Evolutionary conservation across 148 eudicot genomes (phyloP), one percentile per base, ranked within the genome.

Genomic region (Chenopodium quinoa): DNA sequence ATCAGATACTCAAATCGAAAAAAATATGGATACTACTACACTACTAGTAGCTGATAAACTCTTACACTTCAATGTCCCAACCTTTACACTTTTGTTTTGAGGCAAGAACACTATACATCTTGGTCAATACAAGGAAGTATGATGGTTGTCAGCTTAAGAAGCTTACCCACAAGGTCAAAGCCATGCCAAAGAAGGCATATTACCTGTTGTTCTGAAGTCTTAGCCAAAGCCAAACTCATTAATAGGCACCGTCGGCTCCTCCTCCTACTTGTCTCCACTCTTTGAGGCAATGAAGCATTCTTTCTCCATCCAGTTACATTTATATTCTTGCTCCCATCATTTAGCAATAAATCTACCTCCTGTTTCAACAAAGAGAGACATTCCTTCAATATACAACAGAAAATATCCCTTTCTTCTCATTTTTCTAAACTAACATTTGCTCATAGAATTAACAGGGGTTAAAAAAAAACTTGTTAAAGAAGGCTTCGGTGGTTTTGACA

Each of bases 271-370:
- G 90, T 79, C 85, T 96, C 98, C 78, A 96, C 98, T 85, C 99
- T 89, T 75, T 87, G 88, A 81, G 97, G 86, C 76, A 96, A 87
- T 78, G 89, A 82, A 75, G 86, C 85, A 90, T 89, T 88, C 84
- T 89, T 96, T 87, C 97, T 92, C 99, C 99, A 96, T 47, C 88
- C 90, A 52, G 85, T 79, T 75, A 90, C 99, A 87, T 92, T 94
- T 71, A 93, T 85, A 82, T 96, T 97, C 88, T 96, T 96, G 90
- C 99, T 96, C 73, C 99, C 99, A 89, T 96, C 99, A 90, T 96
- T 96, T 69, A 93, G 88, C 85, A 96, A 84, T 86, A 96, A 89
- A 85, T 96, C 99, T 67, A 96, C 99, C 88, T 96, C 99, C 99
- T 96, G 93, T 80, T 78, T 56, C 23, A 80, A 83, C 64, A 78